Percentiles rank a stretch among this genome's conserved stretches.
Evolutionary conservation across 345 rosid genomes (phyloP).

Genomic region (Moricandia moricandioides): DNA sequence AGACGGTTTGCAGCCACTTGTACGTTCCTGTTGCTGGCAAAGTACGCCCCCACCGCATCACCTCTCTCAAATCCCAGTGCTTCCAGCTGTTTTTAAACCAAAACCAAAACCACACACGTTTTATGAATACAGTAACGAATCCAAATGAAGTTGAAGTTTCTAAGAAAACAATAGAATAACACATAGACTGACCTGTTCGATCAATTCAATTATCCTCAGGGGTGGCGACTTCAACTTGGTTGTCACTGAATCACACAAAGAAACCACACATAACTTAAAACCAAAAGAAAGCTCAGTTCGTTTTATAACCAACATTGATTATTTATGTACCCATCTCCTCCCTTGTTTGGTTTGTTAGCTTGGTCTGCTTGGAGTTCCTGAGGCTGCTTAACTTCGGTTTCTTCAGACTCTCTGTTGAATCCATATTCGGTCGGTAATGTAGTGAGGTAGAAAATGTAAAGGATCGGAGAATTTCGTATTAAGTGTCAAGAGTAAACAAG

Average conservation of each 20-base stretch:
- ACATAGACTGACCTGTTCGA: slow-evolving; percentile 50
- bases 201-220: slow-evolving; percentile 72
- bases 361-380: too few species aligned
- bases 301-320: neutral
- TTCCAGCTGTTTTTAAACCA: slow-evolving; percentile 46
- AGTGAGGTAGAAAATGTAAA: too few species aligned
- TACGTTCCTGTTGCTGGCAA: slow-evolving; percentile 76
- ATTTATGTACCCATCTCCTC: neutral
- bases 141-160: neutral
- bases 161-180: neutral
- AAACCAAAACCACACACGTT: neutral
- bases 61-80: slow-evolving; percentile 76
- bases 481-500: too few species aligned
- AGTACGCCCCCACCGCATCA: slow-evolving; percentile 54
- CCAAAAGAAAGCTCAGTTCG: neutral
- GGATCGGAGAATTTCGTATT: too few species aligned
- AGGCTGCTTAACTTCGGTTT: too few species aligned
- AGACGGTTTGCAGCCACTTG: slow-evolving; percentile 77
- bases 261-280: neutral
- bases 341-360: neutral
- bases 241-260: neutral
- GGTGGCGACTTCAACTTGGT: slow-evolving; percentile 43
- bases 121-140: neutral
- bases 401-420: too few species aligned
- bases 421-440: too few species aligned